Evolutionary conservation across 2,329 filamentous ascomycete genomes (phyloP).

Genomic region (Arthrinium phaeospermum): DNA sequence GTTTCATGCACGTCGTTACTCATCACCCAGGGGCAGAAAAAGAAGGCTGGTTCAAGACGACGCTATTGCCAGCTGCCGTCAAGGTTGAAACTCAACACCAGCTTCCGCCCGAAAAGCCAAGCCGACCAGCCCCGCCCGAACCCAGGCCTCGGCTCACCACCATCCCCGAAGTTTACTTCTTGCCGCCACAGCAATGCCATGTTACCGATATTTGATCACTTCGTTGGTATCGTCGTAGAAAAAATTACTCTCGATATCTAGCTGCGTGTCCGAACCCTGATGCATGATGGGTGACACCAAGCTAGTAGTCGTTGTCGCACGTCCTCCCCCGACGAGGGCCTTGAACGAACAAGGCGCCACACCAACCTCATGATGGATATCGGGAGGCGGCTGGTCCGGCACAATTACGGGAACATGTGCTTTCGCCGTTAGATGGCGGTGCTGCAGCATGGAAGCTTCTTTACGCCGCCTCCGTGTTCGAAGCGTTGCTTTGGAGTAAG

Average conservation of each 20-base stretch:
- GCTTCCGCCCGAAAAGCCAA: not conserved
- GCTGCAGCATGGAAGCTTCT: slow-evolving; percentile 34
- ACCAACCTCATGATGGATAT: slow-evolving; percentile 20
- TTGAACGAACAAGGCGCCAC: not conserved
- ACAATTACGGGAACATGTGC: slow-evolving; percentile 22
- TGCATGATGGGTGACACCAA: not conserved
- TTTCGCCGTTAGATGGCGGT: slow-evolving; percentile 33
- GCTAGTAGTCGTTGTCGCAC: slow-evolving; percentile 19
- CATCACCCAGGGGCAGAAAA: not conserved
- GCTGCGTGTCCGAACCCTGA: not conserved
- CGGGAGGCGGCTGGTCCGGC: not conserved
- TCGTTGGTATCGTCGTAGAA: too few relatives aligned
- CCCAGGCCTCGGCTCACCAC: not conserved
- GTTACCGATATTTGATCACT: not conserved
- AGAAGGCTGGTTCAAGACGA: not conserved
- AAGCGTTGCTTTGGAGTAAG: slow-evolving; percentile 35
- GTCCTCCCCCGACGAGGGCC: not conserved
- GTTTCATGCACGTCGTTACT: not conserved
- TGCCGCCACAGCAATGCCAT: not conserved
- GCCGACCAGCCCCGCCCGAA: not conserved
- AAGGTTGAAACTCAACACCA: not conserved
- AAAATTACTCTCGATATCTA: not conserved
- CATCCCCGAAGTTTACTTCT: not conserved
- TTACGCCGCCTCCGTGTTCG: slow-evolving; percentile 35
- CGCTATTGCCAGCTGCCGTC: not conserved